These are phyloP conservation scores for Trichothecium sympodiale DNA, from an alignment of 2,329 filamentous ascomycete species.

Conservation along the genomic window DNA sequence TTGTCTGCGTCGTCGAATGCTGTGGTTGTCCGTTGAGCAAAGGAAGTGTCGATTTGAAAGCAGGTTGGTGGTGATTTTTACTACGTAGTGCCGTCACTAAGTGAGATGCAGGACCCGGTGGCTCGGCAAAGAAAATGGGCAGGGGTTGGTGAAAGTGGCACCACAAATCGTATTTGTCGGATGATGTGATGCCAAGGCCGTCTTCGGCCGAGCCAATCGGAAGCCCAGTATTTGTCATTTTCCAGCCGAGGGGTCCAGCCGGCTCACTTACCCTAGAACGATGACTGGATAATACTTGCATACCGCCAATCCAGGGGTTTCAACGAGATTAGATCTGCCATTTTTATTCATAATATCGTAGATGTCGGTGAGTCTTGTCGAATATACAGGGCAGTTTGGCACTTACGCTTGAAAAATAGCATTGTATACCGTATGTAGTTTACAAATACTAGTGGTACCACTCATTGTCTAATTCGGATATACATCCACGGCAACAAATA, in stretches of 20 bases:
- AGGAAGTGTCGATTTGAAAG: constrained; percentile 1
- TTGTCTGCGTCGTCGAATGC: neutral
- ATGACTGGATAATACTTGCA: too few relatives aligned
- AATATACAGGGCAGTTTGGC: too few relatives aligned
- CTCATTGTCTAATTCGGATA: too few relatives aligned
- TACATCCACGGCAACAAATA: too few relatives aligned
- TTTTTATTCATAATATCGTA: too few relatives aligned
- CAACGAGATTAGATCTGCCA: too few relatives aligned
- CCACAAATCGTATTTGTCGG: neutral
- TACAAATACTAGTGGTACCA: too few relatives aligned
- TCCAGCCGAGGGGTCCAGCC: constrained; percentile 1
- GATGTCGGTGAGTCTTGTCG: too few relatives aligned
- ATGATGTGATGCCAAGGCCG: constrained; percentile 8
- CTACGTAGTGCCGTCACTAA: neutral
- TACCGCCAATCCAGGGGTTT: too few relatives aligned
- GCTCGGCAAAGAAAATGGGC: neutral
- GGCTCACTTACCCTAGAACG: too few relatives aligned
- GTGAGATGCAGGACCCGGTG: neutral
- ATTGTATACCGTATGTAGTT: too few relatives aligned
- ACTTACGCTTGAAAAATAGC: too few relatives aligned
- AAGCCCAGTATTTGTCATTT: constrained; percentile 18
- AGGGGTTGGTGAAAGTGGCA: neutral
- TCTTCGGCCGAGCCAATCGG: constrained; percentile 19
- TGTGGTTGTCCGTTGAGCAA: neutral
- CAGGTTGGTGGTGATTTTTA: neutral